phyloP scores from a whole-genome alignment of 202 grass and related monocot genomes.

The Brachypodium distachyon region DNA sequence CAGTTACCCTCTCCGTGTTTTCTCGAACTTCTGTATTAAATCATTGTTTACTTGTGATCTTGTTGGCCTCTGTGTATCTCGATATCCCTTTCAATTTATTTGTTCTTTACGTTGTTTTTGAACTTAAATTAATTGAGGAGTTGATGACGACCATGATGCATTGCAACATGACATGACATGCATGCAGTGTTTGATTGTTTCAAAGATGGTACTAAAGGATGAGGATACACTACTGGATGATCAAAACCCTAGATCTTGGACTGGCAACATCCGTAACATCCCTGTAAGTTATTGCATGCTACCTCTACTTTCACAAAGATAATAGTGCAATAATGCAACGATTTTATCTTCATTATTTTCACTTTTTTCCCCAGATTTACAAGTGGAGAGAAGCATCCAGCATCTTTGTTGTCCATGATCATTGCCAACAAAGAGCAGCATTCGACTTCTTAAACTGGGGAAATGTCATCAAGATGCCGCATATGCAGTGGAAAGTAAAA shows the following conservation, averaged over 20 bases:
- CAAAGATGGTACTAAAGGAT: not conserved
- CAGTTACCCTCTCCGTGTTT: not conserved
- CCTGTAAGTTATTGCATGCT: not conserved
- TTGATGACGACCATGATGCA: not conserved
- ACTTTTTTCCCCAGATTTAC: not conserved
- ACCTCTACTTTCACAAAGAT: not conserved
- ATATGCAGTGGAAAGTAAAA: not conserved
- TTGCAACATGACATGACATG: no score
- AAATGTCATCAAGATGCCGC: not conserved
- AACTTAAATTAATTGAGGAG: not conserved
- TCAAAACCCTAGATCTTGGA: conserved; percentile 8
- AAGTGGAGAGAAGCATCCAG: not conserved
- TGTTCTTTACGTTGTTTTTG: not conserved
- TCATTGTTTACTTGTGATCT: not conserved
- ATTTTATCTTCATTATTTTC: not conserved
- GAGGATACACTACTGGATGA: not conserved
- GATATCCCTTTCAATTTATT: not conserved
- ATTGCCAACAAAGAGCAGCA: not conserved
- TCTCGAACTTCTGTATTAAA: not conserved
- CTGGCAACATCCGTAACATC: not conserved
- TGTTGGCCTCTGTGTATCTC: not conserved
- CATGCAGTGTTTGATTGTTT: not conserved
- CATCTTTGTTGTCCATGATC: not conserved
- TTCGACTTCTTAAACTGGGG: not conserved
- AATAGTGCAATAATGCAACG: not conserved